A percentile compares a stretch with the other conserved stretches of the same genome.
These are phyloP conservation scores for Tetracladium marchalianum DNA, from an alignment of 495 filamentous ascomycete genomes.

Conservation along the genomic window DNA sequence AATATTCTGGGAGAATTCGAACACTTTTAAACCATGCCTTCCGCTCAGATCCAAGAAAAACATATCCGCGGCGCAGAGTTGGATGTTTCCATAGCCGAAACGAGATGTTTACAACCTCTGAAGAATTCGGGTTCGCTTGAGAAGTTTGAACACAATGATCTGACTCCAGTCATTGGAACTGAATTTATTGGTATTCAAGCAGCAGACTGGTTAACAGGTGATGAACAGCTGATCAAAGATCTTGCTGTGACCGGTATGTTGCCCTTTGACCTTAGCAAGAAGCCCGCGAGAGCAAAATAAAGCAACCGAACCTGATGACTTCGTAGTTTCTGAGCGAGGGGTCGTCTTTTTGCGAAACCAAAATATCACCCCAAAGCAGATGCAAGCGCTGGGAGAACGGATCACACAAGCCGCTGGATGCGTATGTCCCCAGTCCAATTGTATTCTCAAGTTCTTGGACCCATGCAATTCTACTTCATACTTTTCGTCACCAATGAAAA, in stretches of 20 bases:
- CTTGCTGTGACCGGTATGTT: constrained; percentile 4
- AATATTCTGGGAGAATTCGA: too few relatives aligned
- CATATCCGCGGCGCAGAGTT: background rate
- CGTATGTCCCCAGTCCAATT: background rate
- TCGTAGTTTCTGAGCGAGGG: constrained; percentile 61
- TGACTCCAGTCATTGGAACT: constrained; percentile 55
- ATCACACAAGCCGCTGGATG: background rate
- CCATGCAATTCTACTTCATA: background rate
- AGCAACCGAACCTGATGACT: constrained; percentile 42
- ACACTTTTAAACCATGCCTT: too few relatives aligned
- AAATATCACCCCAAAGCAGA: constrained; percentile 58
- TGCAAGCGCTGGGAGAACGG: constrained; percentile 50
- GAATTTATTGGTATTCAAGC: constrained; percentile 51
- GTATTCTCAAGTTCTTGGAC: background rate
- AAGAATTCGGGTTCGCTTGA: constrained; percentile 37
- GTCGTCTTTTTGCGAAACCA: constrained; percentile 72
- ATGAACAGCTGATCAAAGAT: constrained; percentile 46
- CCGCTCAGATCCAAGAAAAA: background rate
- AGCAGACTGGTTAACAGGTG: constrained; percentile 46
- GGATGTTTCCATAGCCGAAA: background rate
- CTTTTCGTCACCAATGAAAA: too few relatives aligned
- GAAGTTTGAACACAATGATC: constrained; percentile 45
- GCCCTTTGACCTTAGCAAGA: constrained; percentile 49
- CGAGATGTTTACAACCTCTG: background rate
- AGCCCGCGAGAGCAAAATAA: background rate